These are phyloP conservation scores for Rhynchospora breviuscula DNA, from an alignment of 176 grass and related monocot species.

Conservation along the genomic window DNA sequence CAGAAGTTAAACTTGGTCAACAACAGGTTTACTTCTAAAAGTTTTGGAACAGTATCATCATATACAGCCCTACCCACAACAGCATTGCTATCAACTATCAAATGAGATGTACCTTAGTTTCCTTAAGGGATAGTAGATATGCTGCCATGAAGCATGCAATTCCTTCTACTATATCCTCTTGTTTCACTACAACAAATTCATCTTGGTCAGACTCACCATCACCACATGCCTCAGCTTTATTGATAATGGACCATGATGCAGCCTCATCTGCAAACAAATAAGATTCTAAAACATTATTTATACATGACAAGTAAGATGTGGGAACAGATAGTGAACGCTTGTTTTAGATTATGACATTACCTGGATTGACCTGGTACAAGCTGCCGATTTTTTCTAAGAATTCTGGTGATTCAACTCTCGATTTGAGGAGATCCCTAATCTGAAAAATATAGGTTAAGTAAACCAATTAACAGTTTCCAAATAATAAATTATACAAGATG, in stretches of 20 bases:
- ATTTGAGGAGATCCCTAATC: slow-evolving; percentile 69
- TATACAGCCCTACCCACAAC: neutral
- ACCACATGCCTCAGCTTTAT: slow-evolving; percentile 46
- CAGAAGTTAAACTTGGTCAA: neutral
- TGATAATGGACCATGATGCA: slow-evolving; percentile 70
- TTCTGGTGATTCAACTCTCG: slow-evolving; percentile 63
- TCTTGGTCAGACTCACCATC: slow-evolving; percentile 45
- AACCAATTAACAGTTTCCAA: neutral
- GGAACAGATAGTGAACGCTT: neutral
- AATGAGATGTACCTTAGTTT: slow-evolving; percentile 50
- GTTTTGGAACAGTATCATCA: neutral
- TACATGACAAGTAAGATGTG: neutral
- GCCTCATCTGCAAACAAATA: slow-evolving; percentile 32
- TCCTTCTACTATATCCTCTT: slow-evolving; percentile 79
- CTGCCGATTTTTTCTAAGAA: slow-evolving; percentile 69
- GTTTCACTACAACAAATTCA: slow-evolving; percentile 77
- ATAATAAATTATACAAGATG: neutral
- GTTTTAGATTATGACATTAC: slow-evolving; percentile 15
- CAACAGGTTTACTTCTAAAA: neutral
- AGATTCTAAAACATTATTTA: neutral
- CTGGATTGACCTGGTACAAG: slow-evolving; percentile 35
- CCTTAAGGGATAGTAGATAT: slow-evolving; percentile 59
- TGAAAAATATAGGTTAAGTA: slow-evolving; percentile 22
- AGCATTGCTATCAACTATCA: neutral
- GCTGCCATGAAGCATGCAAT: slow-evolving; percentile 80